Base-by-base conservation (phyloP, 2,329 filamentous ascomycete species). In the Trichoderma aggressivum region DNA sequence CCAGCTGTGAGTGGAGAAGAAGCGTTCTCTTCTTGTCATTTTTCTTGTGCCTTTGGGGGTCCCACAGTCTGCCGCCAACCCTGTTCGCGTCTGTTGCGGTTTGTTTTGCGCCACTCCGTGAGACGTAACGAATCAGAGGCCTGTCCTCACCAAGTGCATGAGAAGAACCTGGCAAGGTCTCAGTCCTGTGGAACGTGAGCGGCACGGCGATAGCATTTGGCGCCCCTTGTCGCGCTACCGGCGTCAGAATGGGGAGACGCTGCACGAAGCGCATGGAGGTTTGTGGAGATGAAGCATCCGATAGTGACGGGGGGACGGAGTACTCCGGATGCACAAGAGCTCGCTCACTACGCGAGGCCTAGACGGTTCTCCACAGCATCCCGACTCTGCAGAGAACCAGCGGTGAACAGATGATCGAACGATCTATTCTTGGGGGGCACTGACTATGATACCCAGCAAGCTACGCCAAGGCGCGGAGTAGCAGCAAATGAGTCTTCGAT, bases 211-310 rank as follows among this genome's bases (percentile, higher is more conserved):
- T 71, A 61, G 65, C 55, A 68, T 68, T 68, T 68, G 55, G 65
- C 65, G 55, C 56, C 65, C 65, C 65, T 68, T 28, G 65, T 68
- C 67, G 71, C 71, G 67, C 67, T 70, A 72, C 67, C 36, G 67
- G 71, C 71, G 71, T 70, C 61, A 70, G 71, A 72, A 72, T 53
- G 62, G 55, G 28, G 69, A 71, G 65, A 67, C 56, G 68, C 68
- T 63, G 68, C 68, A 63, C 58, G 58, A 43, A 68, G 65, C 65
- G 65, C 65, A 68, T 68, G 62, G 62, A 65, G 69, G 61, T 26
- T 59, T 60, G 69, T 65, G 60, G 61, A 65, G 61, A 60, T 61
- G 69, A 59, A 43, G 55, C 65, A 68, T 66, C 69, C 55, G 61
- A 71, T 60, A 53, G 61, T 71, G 69, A 71, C 69, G 61, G 60